Conservation (phyloP, 257 asterid genomes). For the Rubia yunnanensis region DNA sequence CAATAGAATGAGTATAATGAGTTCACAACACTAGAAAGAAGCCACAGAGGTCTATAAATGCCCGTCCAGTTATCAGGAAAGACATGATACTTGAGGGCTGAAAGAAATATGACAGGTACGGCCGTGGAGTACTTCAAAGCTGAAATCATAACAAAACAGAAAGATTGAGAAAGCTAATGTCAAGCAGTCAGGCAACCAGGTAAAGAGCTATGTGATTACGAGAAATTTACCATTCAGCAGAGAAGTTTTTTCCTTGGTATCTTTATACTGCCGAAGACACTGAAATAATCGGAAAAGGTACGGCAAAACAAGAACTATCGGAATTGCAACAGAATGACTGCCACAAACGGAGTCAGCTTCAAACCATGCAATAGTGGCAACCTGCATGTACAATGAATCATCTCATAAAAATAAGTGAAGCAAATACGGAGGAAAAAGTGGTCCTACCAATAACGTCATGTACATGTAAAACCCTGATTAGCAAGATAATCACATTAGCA, state of each 20-base stretch:
- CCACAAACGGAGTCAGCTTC: slow-evolving; percentile 99
- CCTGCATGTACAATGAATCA: slow-evolving; percentile 44
- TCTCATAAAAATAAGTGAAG: slow-evolving; percentile 17
- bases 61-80: slow-evolving; percentile 67
- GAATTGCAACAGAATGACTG: slow-evolving; percentile 92
- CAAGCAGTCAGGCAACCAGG: background rate
- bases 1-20: slow-evolving; percentile 92
- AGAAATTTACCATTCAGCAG: slow-evolving; percentile 68
- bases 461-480: background rate
- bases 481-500: background rate
- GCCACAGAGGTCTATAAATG: slow-evolving; percentile 86
- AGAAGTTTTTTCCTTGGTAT: slow-evolving; percentile 70
- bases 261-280: slow-evolving; percentile 94
- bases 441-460: background rate
- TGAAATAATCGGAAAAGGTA: slow-evolving; percentile 89
- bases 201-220: slow-evolving; percentile 1
- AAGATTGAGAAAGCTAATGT: background rate
- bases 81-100: slow-evolving; percentile 94
- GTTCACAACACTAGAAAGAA: slow-evolving; percentile 72
- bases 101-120: slow-evolving; percentile 84
- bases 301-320: slow-evolving; percentile 85
- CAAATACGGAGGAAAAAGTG: background rate
- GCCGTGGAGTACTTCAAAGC: slow-evolving; percentile 94
- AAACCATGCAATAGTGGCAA: slow-evolving; percentile 99
- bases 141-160: slow-evolving; percentile 28